Conservation (phyloP, 305 asterid species). For the Ruellia speciosa region DNA sequence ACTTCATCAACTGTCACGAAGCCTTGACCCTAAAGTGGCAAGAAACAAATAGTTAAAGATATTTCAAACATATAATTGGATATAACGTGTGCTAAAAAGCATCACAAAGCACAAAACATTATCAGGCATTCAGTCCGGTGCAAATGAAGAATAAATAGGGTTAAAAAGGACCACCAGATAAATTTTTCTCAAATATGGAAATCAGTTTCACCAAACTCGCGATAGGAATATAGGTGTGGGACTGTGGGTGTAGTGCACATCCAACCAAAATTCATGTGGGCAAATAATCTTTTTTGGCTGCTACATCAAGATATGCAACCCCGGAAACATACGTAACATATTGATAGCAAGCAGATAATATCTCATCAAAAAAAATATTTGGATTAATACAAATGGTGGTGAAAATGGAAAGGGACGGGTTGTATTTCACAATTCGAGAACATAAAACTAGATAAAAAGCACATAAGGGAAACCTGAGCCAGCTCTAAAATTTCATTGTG, state of each 20-base stretch:
- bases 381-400: conserved; percentile 2
- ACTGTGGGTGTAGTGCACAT: no score
- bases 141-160: neutral
- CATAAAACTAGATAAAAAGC: conserved; percentile 12
- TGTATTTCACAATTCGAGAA: conserved; percentile 8
- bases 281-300: neutral
- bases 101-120: neutral
- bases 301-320: neutral
- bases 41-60: neutral
- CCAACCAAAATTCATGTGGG: conserved; percentile 8
- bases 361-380: conserved; percentile 2
- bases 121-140: neutral
- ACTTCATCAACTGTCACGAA: conserved; percentile 87
- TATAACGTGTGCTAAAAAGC: neutral
- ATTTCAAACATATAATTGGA: no score
- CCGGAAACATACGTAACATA: neutral
- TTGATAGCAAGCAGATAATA: neutral
- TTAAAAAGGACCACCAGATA: neutral
- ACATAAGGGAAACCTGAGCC: conserved; percentile 59
- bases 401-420: neutral
- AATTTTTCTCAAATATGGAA: neutral
- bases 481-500: conserved; percentile 93
- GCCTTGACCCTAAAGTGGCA: conserved; percentile 63
- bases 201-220: neutral
- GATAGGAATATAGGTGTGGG: neutral